A percentile compares a stretch with the other conserved stretches of the same genome.
These are phyloP conservation scores for Geum urbanum DNA, from an alignment of 306 rosid species.

Conservation along the genomic window DNA sequence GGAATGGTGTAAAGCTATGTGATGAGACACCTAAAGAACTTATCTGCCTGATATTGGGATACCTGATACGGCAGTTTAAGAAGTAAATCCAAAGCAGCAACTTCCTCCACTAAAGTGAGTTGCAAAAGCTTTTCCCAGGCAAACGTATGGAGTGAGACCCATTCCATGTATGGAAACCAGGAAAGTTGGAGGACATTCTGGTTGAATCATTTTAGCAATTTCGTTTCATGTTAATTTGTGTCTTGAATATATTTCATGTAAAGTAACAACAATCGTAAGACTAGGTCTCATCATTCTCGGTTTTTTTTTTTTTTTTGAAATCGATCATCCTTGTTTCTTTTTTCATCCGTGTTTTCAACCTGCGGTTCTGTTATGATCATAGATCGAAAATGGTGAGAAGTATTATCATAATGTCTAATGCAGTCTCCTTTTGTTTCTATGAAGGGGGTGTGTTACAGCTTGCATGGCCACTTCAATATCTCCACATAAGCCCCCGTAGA, in stretches of 20 bases:
- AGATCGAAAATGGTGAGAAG: background rate
- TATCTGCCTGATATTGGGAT: background rate
- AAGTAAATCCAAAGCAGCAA: constrained; percentile 1
- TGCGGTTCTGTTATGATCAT: background rate
- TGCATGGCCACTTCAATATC: background rate
- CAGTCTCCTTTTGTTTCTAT: background rate
- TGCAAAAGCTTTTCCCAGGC: background rate
- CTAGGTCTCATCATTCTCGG: background rate
- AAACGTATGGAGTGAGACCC: background rate
- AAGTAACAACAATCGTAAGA: constrained; percentile 13
- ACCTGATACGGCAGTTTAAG: background rate
- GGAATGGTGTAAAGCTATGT: constrained; percentile 12
- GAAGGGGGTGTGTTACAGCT: background rate
- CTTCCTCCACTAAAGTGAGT: background rate
- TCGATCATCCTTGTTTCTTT: background rate
- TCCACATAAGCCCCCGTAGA: too few relatives aligned
- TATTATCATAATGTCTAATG: background rate
- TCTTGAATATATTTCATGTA: constrained; percentile 17
- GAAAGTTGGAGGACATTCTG: background rate
- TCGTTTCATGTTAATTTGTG: background rate
- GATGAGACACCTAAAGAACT: background rate
- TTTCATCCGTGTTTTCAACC: background rate
- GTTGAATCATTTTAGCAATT: constrained; percentile 7
- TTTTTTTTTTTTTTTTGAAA: too few relatives aligned
- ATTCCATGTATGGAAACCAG: background rate